Conservation (phyloP, 176 grass and related monocot genomes). For the Stipa capillata region DNA sequence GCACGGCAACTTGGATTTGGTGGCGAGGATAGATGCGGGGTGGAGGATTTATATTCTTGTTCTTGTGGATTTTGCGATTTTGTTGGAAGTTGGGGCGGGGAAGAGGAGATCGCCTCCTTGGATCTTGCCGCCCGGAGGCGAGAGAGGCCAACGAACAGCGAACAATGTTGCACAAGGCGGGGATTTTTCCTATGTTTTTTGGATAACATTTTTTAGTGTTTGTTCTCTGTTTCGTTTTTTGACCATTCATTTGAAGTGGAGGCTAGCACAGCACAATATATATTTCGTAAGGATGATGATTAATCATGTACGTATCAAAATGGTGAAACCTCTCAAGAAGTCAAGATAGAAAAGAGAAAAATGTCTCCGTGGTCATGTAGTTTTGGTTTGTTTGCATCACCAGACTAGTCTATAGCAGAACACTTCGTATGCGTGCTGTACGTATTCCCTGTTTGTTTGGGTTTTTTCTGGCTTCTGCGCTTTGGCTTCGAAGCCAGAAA, state of each 20-base stretch:
- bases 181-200: neutral
- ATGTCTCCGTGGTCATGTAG: neutral
- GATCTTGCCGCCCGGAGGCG: constrained; percentile 32
- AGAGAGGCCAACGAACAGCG: constrained; percentile 16
- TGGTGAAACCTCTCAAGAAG: neutral
- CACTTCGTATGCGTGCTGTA: no score
- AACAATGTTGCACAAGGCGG: constrained; percentile 36
- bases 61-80: neutral
- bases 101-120: neutral
- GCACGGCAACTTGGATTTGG: neutral
- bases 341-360: neutral
- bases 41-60: constrained; percentile 19
- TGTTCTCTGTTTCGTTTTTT: neutral
- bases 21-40: constrained; percentile 18
- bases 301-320: neutral
- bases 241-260: constrained; percentile 23
- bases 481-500: no score
- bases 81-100: constrained; percentile 9
- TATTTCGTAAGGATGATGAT: neutral
- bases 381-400: neutral
- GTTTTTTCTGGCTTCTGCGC: no score
- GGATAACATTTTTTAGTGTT: neutral
- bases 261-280: neutral
- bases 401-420: no score
- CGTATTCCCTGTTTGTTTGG: no score